A percentile compares a stretch with the other conserved stretches of the same genome.
phyloP scores from a whole-genome alignment of 2,329 filamentous ascomycete species.

The Claviceps sp. region DNA sequence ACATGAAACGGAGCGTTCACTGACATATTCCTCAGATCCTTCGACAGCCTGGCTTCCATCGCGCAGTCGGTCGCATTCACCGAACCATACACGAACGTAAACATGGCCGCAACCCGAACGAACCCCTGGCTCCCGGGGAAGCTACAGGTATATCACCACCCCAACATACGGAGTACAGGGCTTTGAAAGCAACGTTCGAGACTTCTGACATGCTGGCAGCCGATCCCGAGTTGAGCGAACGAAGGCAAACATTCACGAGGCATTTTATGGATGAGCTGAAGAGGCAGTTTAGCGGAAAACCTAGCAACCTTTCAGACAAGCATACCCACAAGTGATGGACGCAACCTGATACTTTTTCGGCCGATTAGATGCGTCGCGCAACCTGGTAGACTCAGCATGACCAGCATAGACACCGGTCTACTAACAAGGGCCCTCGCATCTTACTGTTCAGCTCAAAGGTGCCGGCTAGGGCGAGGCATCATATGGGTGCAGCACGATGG shows the following conservation, averaged over 20 bases:
- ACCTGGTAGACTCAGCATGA: background rate
- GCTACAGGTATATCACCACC: constrained; percentile 30
- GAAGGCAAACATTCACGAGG: constrained; percentile 23
- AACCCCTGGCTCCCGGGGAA: constrained; percentile 37
- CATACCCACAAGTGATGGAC: constrained; percentile 13
- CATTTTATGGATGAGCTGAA: constrained; percentile 38
- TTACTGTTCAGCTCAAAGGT: background rate
- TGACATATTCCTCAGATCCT: constrained; percentile 27
- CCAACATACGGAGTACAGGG: too few relatives aligned
- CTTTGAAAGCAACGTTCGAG: background rate
- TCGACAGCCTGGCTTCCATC: constrained; percentile 36
- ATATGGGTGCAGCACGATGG: background rate
- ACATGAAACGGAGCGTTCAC: background rate
- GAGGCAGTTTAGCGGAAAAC: constrained; percentile 34
- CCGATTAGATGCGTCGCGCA: background rate
- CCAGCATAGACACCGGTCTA: background rate
- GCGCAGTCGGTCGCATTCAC: constrained; percentile 38
- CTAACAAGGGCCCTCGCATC: background rate
- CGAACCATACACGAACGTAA: constrained; percentile 33
- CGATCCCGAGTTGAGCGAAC: constrained; percentile 17
- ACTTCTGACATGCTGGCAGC: constrained; percentile 9
- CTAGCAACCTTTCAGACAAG: constrained; percentile 23
- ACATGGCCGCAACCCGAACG: constrained; percentile 35
- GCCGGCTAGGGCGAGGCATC: background rate
- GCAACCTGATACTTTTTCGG: background rate